A percentile compares a stretch with the other conserved stretches of the same genome.
phyloP scores from a whole-genome alignment of 2,329 filamentous ascomycete genomes.

The Sporothrix humicola region DNA sequence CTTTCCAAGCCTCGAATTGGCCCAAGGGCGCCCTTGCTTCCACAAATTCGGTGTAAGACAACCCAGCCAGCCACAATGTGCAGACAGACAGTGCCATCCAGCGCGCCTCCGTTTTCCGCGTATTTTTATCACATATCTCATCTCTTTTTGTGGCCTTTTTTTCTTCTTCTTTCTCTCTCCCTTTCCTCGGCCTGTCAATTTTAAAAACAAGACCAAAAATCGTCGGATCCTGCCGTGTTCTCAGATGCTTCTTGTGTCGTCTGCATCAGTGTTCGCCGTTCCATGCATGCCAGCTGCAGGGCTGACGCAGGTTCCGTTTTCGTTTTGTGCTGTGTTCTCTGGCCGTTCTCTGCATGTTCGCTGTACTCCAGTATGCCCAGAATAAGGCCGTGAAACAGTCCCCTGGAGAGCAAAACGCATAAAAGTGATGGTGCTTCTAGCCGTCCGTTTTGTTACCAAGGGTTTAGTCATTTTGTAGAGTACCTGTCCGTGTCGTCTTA shows the following conservation, averaged over 20 bases:
- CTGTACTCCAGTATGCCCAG: not conserved
- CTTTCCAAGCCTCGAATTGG: not conserved
- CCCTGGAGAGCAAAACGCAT: not conserved
- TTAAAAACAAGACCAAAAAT: not conserved
- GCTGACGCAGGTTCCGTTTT: not conserved
- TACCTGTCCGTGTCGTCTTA: not conserved
- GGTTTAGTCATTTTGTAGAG: not conserved
- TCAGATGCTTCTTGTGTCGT: constrained; percentile 2
- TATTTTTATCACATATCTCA: not conserved
- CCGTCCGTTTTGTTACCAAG: constrained; percentile 9
- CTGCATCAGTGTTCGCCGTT: not conserved
- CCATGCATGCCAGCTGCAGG: constrained; percentile 18
- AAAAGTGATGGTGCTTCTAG: not conserved
- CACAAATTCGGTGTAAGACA: not conserved
- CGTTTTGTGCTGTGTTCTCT: not conserved
- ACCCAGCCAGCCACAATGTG: constrained; percentile 1
- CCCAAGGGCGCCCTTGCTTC: not conserved
- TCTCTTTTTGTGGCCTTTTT: constrained; percentile 1
- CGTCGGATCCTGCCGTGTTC: constrained; percentile 8
- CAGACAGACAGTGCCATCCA: not conserved
- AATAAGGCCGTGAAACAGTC: constrained; percentile 9
- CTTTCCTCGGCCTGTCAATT: not conserved
- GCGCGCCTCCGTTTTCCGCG: not conserved
- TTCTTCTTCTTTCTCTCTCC: not conserved
- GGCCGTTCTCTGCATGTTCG: not conserved